A percentile compares a stretch with the other conserved stretches of the same genome.
These are phyloP conservation scores for Reticulascus tulasneorum DNA, from an alignment of 2,329 filamentous ascomycete species.

Conservation along the genomic window DNA sequence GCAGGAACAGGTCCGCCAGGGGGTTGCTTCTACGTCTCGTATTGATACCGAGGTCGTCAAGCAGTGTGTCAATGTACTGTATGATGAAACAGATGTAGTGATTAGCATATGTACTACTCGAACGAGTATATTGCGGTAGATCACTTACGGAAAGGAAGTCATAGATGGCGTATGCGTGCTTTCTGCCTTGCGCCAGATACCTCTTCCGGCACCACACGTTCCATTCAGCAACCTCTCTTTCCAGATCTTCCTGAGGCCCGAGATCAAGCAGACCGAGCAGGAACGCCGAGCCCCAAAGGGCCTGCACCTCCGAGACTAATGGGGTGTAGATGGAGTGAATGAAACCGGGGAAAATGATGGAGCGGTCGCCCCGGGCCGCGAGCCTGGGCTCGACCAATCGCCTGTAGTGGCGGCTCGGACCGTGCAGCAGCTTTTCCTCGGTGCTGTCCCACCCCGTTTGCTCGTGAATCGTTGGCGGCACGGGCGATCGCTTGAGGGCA, in stretches of 20 bases:
- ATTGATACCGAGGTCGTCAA: conserved; percentile 14
- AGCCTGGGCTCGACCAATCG: conserved; percentile 19
- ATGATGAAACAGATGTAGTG: background rate
- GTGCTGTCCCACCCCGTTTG: background rate
- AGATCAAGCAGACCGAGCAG: conserved; percentile 20
- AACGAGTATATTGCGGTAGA: too few species aligned
- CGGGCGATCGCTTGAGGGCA: conserved; percentile 8
- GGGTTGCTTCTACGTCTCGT: conserved; percentile 13
- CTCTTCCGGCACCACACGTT: conserved; percentile 28
- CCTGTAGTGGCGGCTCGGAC: conserved; percentile 19
- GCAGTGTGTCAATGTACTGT: conserved; percentile 17
- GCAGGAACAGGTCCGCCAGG: conserved; percentile 13
- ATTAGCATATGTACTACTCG: background rate
- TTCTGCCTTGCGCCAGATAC: conserved; percentile 24
- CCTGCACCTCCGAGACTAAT: conserved; percentile 22
- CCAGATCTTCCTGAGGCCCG: conserved; percentile 21
- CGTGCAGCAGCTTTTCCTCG: conserved; percentile 11
- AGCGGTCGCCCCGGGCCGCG: conserved; percentile 24
- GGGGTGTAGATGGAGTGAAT: conserved; percentile 25
- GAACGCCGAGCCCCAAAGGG: conserved; percentile 26
- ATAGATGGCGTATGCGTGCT: conserved; percentile 25
- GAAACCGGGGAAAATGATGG: conserved; percentile 25
- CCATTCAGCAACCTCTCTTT: conserved; percentile 23
- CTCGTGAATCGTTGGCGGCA: too few species aligned
- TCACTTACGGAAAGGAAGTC: conserved; percentile 25